A percentile compares a stretch with the other conserved stretches of the same genome.
Conservation (phyloP, 805 yeast genomes). For the Lipomyces orientalis region DNA sequence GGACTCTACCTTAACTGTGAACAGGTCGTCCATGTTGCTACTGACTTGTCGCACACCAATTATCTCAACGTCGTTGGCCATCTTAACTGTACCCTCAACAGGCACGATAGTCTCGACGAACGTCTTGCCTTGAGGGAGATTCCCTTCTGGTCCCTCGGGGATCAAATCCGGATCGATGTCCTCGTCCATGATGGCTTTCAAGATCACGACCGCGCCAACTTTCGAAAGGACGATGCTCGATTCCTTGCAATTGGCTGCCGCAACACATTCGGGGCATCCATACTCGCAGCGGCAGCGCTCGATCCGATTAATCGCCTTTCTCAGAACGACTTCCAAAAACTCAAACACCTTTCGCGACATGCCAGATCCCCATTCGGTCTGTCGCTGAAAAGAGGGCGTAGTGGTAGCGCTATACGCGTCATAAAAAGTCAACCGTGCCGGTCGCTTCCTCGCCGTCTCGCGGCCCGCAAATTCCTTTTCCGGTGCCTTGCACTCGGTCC, state of each 20-base stretch:
- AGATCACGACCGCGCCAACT: slow-evolving; percentile 75
- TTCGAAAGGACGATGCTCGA: slow-evolving; percentile 82
- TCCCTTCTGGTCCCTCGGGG: slow-evolving; percentile 74
- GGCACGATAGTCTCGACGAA: slow-evolving; percentile 71
- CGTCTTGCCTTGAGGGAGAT: slow-evolving; percentile 63
- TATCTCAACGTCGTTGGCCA: slow-evolving; percentile 60
- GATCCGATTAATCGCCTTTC: slow-evolving; percentile 63
- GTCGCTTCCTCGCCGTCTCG: slow-evolving; percentile 74
- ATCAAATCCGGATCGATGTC: slow-evolving; percentile 51
- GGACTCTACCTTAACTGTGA: slow-evolving; percentile 21
- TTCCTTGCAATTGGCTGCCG: slow-evolving; percentile 81
- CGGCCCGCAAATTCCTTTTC: slow-evolving; percentile 89
- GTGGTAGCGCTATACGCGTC: slow-evolving; percentile 71
- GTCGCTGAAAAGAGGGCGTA: not conserved
- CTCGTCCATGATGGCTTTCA: slow-evolving; percentile 65
- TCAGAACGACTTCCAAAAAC: slow-evolving; percentile 68
- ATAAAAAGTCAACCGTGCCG: slow-evolving; percentile 83
- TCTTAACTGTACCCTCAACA: slow-evolving; percentile 59
- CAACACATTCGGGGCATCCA: slow-evolving; percentile 88
- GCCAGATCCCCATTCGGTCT: slow-evolving; percentile 52
- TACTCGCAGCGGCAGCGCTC: slow-evolving; percentile 63
- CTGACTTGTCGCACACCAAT: slow-evolving; percentile 6
- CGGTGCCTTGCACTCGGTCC: slow-evolving; percentile 96
- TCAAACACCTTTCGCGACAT: slow-evolving; percentile 80
- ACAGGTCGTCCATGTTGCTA: slow-evolving; percentile 6